Evolutionary conservation across 2,329 filamentous ascomycete genomes (phyloP), one percentile per base, ranked within the genome.

Genomic region (Aspergillus felis): DNA sequence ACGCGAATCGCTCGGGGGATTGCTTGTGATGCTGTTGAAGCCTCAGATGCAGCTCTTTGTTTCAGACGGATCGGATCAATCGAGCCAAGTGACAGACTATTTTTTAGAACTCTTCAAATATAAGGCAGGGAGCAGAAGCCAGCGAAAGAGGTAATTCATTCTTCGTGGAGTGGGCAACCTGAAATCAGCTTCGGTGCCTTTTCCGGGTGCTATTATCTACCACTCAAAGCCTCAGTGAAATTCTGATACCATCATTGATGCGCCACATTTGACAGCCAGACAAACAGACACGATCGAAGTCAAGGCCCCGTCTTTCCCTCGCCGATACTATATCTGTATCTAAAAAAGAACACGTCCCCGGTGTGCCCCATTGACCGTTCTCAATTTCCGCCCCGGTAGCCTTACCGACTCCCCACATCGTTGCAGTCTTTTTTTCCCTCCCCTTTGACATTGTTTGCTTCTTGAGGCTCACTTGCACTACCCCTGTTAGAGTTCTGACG

Each of bases 361-460:
- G 53, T n/a, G 51, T 53, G 49, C 41, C 51, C 55, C 55, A 53
- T 58, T 53, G 32, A 46, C 49, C 44, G 41, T 47, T 51, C 54
- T 61, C 55, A 61, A 42, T 57, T 50, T 59, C 59, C 50, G 57
- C 51, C 27, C 52, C 55, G 38, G 51, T 55, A 57, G 54, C 44
- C 55, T 60, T 60, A 57, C 55, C 57, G 57, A 60, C 59, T 47
- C 44, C 44, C 44, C 44, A 47, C 44, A 47, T 47, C 22, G 12
- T 47, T 17, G 22, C 44, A 27, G 44, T 7, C 22, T 47, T 47
- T 47, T 25, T 25, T 17, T 14, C 5, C 12, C 22, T 24, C 5
- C 24, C 44, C 44, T 24, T 22, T 17, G 32, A 14, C 32, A 38
- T 17, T 38, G 32, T 8, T 47, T 27, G 44, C 22, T 25, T 12